Evolutionary conservation across 208 protist species (phyloP).

Genomic region (Trypanosoma scelopori): DNA sequence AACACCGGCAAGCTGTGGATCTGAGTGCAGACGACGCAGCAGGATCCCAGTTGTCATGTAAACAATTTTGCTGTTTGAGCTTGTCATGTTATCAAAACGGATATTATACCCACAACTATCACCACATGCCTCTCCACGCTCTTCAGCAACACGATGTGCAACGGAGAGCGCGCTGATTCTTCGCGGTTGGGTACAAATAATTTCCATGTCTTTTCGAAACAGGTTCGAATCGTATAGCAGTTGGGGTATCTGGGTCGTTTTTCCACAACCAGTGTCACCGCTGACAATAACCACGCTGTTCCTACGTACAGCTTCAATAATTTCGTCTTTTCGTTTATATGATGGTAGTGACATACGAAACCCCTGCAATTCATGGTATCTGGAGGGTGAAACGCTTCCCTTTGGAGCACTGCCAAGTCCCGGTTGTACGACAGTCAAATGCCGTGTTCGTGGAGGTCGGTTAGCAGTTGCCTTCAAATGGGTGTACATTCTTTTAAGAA

Average conservation of each 20-base stretch:
- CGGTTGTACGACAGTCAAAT: constrained; percentile 42
- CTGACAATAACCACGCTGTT: constrained; percentile 87
- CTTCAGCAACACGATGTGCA: constrained; percentile 83
- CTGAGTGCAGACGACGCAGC: constrained; percentile 94
- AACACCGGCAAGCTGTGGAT: constrained; percentile 85
- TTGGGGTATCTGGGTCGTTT: constrained; percentile 96
- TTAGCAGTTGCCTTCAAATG: constrained; percentile 44
- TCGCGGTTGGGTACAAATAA: constrained; percentile 90
- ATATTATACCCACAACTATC: constrained; percentile 90
- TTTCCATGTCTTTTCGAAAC: constrained; percentile 48
- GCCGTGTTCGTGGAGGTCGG: constrained; percentile 15
- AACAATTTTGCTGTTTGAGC: constrained; percentile 92
- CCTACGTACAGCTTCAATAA: constrained; percentile 54
- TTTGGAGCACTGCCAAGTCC: constrained; percentile 37
- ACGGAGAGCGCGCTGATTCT: constrained; percentile 91
- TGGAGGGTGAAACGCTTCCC: constrained; percentile 8
- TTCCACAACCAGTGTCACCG: constrained; percentile 98
- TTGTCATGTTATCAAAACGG: constrained; percentile 83
- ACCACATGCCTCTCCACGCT: constrained; percentile 82
- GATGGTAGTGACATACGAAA: constrained; percentile 67
- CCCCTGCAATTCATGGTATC: constrained; percentile 39
- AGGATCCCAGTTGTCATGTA: constrained; percentile 99
- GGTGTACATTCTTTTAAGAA: constrained; percentile 50
- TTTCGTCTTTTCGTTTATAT: constrained; percentile 45
- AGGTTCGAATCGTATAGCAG: constrained; percentile 68